A percentile compares a stretch with the other conserved stretches of the same genome.
phyloP scores from a whole-genome alignment of 2,329 filamentous ascomycete genomes.

The Verticillium tricorpus region DNA sequence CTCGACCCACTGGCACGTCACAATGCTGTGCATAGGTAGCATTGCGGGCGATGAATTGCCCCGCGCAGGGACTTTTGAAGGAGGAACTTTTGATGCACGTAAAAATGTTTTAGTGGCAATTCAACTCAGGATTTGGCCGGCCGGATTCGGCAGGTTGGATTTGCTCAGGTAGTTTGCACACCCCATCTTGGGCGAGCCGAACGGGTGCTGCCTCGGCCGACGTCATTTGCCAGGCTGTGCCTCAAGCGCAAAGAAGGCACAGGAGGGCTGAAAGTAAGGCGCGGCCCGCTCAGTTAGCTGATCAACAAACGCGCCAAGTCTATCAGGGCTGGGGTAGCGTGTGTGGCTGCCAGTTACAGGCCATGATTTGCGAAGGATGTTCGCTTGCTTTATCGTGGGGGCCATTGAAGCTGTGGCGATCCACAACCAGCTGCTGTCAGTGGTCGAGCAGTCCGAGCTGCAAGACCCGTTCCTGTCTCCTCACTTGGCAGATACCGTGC shows the following conservation, averaged over 20 bases:
- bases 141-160: no score
- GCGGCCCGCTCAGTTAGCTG: background rate
- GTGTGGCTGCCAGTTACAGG: background rate
- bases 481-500: background rate
- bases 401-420: background rate
- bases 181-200: no score
- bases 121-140: no score
- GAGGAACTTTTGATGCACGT: no score
- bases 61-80: no score
- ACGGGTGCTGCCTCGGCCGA: background rate
- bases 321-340: background rate
- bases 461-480: background rate
- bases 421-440: background rate
- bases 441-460: background rate
- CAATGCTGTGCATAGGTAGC: no score
- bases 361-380: background rate
- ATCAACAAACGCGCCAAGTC: background rate
- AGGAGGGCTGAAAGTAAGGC: background rate
- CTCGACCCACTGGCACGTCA: no score
- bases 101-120: no score
- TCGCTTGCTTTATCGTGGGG: background rate
- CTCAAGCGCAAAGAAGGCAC: background rate
- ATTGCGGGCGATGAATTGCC: no score
- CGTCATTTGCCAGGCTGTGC: background rate
- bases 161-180: no score